Evolutionary conservation across 2,329 filamentous ascomycete genomes (phyloP), one percentile per base, ranked within the genome.

Genomic region (Fusarium chuoi): DNA sequence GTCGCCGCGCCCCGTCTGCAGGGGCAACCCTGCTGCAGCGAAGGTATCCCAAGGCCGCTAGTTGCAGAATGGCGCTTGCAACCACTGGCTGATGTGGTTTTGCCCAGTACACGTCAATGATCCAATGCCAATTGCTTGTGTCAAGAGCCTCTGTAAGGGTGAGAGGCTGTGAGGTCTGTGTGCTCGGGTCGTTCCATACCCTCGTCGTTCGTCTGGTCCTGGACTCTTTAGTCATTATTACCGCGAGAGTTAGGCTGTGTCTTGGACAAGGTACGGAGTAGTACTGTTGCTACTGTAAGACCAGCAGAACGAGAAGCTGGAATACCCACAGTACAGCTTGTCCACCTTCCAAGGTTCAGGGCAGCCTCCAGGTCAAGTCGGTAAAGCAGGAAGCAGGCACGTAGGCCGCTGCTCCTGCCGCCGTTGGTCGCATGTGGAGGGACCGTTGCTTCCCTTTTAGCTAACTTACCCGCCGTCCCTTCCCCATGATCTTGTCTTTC

Each of bases 61-160:
- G 78, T 67, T 79, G 77, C 77, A 80, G 73, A 74, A 73, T 76
- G 72, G 76, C 73, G 77, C 74, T 74, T 75, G 58, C 70, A 79
- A 74, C 61, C 73, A 79, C 73, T 79, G 77, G 77, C 65, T 78
- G 74, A 63, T 56, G 63, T 64, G 62, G 65, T 39, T 72, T 59
- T 65, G 36, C 60, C 52, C 68, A 70, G 71, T 74, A 65, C 68
- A 69, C 58, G 70, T 70, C 75, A 68, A 71, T 51, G 71, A 60
- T 60, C 65, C 62, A 71, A 70, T 70, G 5, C 62, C 60, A 65
- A 57, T 65, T 38, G 45, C 57, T 24, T 41, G 22, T n/a, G 61
- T 58, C 41, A 45, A 56, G 44, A 71, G 60, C 46, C 51, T 75
- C 69, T 71, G 75, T 69, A 75, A 74, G 75, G 75, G 70, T 71